These are phyloP conservation scores for Murraya paniculata DNA, from an alignment of 345 rosid species.

Conservation along the genomic window DNA sequence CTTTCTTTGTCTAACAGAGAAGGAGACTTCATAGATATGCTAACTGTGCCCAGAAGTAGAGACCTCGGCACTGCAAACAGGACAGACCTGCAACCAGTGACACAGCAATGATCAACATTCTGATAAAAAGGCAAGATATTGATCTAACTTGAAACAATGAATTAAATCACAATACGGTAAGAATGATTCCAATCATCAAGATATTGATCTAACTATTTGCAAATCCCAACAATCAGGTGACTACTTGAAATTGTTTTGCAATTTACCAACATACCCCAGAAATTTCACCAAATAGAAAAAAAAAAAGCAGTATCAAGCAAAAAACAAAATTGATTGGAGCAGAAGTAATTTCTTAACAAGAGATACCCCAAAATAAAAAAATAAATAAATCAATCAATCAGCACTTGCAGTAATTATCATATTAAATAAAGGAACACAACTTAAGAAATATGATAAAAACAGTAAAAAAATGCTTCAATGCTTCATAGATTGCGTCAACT, in stretches of 20 bases:
- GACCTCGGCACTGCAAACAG: constrained; percentile 81
- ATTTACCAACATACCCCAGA: neutral
- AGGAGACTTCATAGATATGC: constrained; percentile 10
- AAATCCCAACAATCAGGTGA: neutral
- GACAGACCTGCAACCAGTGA: constrained; percentile 66
- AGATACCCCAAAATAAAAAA: neutral
- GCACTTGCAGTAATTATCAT: neutral
- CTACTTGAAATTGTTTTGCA: neutral
- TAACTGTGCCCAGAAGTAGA: constrained; percentile 59
- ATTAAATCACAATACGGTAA: neutral
- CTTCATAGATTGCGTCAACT: neutral
- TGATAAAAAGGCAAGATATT: neutral
- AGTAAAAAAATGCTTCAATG: neutral
- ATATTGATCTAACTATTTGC: too few species aligned
- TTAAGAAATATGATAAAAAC: neutral
- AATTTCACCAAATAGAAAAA: neutral
- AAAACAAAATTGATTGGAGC: neutral
- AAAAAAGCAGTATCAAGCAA: neutral
- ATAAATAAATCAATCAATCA: neutral
- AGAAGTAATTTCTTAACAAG: neutral
- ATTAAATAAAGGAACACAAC: neutral
- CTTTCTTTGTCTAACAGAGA: neutral
- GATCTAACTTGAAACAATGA: neutral
- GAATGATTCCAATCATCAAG: neutral
- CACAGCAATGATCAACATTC: neutral